Evolutionary conservation across 2,329 filamentous ascomycete genomes (phyloP), one percentile per base, ranked within the genome.

Genomic region (Fusarium proliferatum): DNA sequence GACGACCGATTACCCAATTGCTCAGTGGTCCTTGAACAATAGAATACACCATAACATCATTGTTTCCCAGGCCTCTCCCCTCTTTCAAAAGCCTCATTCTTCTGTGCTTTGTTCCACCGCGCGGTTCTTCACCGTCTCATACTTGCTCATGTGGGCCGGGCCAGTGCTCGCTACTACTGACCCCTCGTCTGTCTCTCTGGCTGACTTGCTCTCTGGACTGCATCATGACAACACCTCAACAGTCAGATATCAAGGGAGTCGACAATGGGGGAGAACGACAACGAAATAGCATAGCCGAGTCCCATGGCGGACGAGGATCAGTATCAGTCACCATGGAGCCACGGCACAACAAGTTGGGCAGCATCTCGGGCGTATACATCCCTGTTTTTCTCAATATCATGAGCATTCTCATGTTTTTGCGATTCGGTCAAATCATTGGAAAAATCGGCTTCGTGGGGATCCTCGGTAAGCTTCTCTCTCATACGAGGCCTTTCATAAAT

Each of bases 321-420:
- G 26, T 73, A 23, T 71, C 75, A 43, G 63, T 73, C 72, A 81
- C 82, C 43, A 69, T 75, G 66, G 84, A 85, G 34, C 76, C 75
- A 38, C 80, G 71, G 65, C 85, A 83, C 76, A 79, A 88, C 75
- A 96, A 96, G 83, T 86, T 97, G 64, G 93, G 93, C 42, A 91
- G 90, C 13, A 90, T 94, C 74, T 93, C 91, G 8, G 93, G 93
- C 12, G 93, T 97, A 53, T 97, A 95, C 80, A 93, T 97, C 21
- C 94, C 94, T 3, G 94, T 94, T n/a, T 95, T 92, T 69, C 86
- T 97, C 74, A 97, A 96, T 81, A 94, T 97, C 46, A 84, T 97
- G 74, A 96, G 93, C 77, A 97, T 97, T 82, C 88, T 97, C 70
- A 97, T 97, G 94, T 97, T 97, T 83, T 86, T 97, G 77, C 90